A percentile compares a stretch with the other conserved stretches of the same genome.
phyloP scores from a whole-genome alignment of 2,329 filamentous ascomycete genomes.

The Sphaerulina vaccinii region DNA sequence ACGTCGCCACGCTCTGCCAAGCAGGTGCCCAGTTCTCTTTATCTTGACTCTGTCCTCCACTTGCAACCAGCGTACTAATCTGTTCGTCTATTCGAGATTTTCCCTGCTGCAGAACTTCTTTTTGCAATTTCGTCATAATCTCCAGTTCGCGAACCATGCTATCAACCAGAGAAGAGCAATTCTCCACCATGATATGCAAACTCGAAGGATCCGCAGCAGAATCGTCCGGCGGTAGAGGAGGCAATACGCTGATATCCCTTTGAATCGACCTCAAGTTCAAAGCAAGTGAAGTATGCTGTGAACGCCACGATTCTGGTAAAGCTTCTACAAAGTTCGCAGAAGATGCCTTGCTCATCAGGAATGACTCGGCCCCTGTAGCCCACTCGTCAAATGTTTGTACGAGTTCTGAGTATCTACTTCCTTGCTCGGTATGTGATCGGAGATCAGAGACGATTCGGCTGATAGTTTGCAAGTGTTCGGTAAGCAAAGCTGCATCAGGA shows the following conservation, averaged over 20 bases:
- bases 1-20: too few relatives aligned
- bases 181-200: slow-evolving; percentile 50
- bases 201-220: slow-evolving; percentile 35
- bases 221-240: slow-evolving; percentile 31
- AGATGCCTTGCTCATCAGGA: slow-evolving; percentile 24
- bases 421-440: slow-evolving; percentile 57
- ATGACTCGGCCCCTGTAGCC: slow-evolving; percentile 40
- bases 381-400: slow-evolving; percentile 61
- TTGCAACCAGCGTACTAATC: slow-evolving; percentile 24
- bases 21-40: slow-evolving; percentile 32
- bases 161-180: slow-evolving; percentile 51
- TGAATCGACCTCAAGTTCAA: slow-evolving; percentile 58
- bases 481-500: slow-evolving; percentile 43
- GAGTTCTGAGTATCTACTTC: slow-evolving; percentile 57
- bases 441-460: slow-evolving; percentile 58
- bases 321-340: slow-evolving; percentile 55
- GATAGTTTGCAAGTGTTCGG: slow-evolving; percentile 58
- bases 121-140: slow-evolving; percentile 63
- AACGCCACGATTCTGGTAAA: slow-evolving; percentile 59
- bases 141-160: slow-evolving; percentile 63
- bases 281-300: slow-evolving; percentile 54
- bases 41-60: slow-evolving; percentile 5
- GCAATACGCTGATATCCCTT: slow-evolving; percentile 50
- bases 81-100: slow-evolving; percentile 55
- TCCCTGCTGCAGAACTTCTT: slow-evolving; percentile 57